A percentile compares a stretch with the other conserved stretches of the same genome.
Conservation (phyloP, 495 filamentous ascomycete species). For the Talaromyces ruber region DNA sequence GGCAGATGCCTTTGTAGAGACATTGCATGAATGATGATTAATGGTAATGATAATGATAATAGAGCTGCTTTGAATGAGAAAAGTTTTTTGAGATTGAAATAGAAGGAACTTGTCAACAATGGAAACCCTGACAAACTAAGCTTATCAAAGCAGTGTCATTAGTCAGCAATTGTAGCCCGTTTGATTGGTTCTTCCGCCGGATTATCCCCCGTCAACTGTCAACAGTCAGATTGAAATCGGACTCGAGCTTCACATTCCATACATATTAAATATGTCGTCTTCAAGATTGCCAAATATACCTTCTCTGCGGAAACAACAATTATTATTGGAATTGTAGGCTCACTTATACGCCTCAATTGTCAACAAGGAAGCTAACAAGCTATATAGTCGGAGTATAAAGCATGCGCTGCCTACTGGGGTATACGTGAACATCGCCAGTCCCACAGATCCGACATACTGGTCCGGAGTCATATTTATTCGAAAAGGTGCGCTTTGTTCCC, state of each 20-base stretch:
- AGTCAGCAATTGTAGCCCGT: neutral
- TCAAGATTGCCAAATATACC: conserved; percentile 33
- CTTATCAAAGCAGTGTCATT: neutral
- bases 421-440: conserved; percentile 68
- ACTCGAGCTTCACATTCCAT: neutral
- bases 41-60: neutral
- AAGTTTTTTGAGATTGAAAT: too few relatives aligned
- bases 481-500: conserved; percentile 46
- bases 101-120: too few relatives aligned
- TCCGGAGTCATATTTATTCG: conserved; percentile 85
- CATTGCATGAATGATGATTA: neutral
- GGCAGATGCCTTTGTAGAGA: neutral
- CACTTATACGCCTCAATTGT: neutral
- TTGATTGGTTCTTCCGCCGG: neutral
- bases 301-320: conserved; percentile 52
- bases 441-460: conserved; percentile 74
- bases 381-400: conserved; percentile 66
- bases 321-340: conserved; percentile 69
- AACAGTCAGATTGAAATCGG: neutral
- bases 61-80: too few relatives aligned
- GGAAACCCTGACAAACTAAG: neutral
- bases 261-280: conserved; percentile 25
- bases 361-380: neutral
- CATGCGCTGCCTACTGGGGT: conserved; percentile 73
- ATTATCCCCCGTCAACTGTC: neutral